These are phyloP conservation scores for Botrytis porri DNA, from an alignment of 2,329 filamentous ascomycete genomes.

Conservation along the genomic window DNA sequence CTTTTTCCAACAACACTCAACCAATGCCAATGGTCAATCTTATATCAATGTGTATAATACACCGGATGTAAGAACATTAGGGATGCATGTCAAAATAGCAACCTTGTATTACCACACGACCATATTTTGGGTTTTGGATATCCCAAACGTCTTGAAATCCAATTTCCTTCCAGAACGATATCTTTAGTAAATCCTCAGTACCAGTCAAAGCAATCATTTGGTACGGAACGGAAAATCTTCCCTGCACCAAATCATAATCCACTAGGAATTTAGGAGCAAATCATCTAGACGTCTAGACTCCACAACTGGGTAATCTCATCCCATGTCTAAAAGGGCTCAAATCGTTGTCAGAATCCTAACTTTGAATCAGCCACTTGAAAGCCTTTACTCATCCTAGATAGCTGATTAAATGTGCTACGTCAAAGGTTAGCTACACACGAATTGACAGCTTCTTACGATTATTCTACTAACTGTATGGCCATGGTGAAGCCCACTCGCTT, in stretches of 20 bases:
- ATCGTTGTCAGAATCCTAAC: not conserved
- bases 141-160: conserved; percentile 1
- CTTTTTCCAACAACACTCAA: not conserved
- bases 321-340: not conserved
- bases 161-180: not conserved
- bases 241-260: not conserved
- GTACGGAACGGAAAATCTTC: conserved; percentile 7
- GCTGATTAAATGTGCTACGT: not conserved
- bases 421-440: not conserved
- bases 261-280: not conserved
- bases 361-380: not conserved
- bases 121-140: not conserved
- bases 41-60: not conserved
- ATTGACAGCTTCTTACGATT: not conserved
- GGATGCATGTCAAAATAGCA: not conserved
- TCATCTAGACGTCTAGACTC: not conserved
- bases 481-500: conserved; percentile 3
- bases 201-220: not conserved
- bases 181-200: not conserved
- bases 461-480: not conserved
- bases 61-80: not conserved
- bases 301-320: conserved; percentile 1
- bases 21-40: not conserved
- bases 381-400: conserved; percentile 1
- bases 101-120: not conserved